Evolutionary conservation across 2,329 filamentous ascomycete genomes (phyloP).

Genomic region (Aphanoascus verrucosus): DNA sequence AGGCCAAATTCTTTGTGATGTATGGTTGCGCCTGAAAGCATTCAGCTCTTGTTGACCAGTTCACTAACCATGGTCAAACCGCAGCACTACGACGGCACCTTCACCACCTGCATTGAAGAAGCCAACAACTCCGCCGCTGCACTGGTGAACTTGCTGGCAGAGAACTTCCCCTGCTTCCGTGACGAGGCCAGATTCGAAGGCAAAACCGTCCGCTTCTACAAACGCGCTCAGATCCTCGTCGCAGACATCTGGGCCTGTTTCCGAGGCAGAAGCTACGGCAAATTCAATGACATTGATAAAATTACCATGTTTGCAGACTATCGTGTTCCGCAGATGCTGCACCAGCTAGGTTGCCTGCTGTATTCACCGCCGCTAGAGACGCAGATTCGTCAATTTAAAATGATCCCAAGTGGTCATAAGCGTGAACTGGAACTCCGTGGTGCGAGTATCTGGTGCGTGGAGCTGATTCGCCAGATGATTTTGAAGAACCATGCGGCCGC

Average conservation of each 20-base stretch:
- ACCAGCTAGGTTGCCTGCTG: slow-evolving; percentile 67
- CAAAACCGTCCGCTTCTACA: slow-evolving; percentile 69
- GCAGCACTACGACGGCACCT: slow-evolving; percentile 64
- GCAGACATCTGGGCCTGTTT: slow-evolving; percentile 97
- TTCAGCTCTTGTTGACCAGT: background rate
- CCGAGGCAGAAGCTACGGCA: slow-evolving; percentile 64
- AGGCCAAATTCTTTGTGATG: slow-evolving; percentile 65
- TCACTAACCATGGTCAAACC: background rate
- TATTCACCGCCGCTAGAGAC: slow-evolving; percentile 72
- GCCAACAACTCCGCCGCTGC: slow-evolving; percentile 70
- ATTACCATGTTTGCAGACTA: slow-evolving; percentile 99
- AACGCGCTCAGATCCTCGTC: slow-evolving; percentile 89
- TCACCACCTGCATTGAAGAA: slow-evolving; percentile 60
- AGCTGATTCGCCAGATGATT: slow-evolving; percentile 77
- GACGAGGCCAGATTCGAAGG: slow-evolving; percentile 70
- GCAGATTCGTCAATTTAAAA: slow-evolving; percentile 53
- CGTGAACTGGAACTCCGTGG: slow-evolving; percentile 86
- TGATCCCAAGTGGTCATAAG: slow-evolving; percentile 58
- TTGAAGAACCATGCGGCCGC: slow-evolving; percentile 58
- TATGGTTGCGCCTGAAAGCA: slow-evolving; percentile 34
- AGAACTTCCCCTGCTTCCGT: slow-evolving; percentile 73
- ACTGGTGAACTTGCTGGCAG: slow-evolving; percentile 74
- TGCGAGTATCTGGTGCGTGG: slow-evolving; percentile 93
- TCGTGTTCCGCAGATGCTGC: slow-evolving; percentile 85
- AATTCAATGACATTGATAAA: slow-evolving; percentile 82